Conservation (phyloP, 768 basidiomycete species). For the Leccinum broughii region DNA sequence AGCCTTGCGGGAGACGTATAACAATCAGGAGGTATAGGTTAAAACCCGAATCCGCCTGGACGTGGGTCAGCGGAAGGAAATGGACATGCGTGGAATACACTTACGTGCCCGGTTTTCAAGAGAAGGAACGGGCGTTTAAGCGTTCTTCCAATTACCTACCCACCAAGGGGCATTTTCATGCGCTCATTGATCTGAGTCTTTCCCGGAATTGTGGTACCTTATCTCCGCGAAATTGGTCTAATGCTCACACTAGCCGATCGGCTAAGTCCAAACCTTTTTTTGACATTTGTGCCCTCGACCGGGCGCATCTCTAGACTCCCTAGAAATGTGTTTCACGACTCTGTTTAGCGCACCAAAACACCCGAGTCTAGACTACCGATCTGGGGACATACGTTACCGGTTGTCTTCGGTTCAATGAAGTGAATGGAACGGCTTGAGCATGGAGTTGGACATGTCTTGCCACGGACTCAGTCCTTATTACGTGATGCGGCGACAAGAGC, state of each 20-base stretch:
- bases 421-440: background rate
- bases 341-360: background rate
- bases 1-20: constrained; percentile 6
- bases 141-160: background rate
- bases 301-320: too few relatives aligned
- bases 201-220: constrained; percentile 3
- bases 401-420: background rate
- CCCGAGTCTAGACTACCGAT: background rate
- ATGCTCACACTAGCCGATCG: constrained; percentile 11
- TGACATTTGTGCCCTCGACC: background rate
- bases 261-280: background rate
- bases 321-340: background rate
- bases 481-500: background rate
- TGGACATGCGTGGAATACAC: background rate
- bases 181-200: background rate
- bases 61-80: constrained; percentile 10
- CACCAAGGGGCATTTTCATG: constrained; percentile 1
- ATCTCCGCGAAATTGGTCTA: constrained; percentile 30
- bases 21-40: background rate
- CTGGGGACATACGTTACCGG: background rate
- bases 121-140: background rate
- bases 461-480: background rate
- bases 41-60: constrained; percentile 4
- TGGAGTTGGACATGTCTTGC: background rate
- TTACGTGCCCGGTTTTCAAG: constrained; percentile 12